Conservation (phyloP, 148 eudicot species). For the Spergularia marina region DNA sequence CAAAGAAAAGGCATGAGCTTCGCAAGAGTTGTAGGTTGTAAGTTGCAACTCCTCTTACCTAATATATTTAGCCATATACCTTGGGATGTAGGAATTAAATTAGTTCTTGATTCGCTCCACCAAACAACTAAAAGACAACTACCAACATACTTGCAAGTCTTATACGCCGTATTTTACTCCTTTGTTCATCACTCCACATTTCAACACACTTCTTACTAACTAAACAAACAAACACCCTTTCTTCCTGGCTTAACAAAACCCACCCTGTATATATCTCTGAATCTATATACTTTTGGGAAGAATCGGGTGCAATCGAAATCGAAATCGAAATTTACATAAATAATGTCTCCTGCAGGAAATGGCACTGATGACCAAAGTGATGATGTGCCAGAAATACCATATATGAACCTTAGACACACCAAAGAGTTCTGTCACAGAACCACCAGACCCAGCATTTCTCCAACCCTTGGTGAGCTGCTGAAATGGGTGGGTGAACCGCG, state of each 20-base stretch:
- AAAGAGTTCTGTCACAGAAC: slow-evolving; percentile 41
- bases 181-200: not conserved
- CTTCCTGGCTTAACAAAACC: slow-evolving; percentile 12
- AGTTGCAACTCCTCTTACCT: slow-evolving; percentile 31
- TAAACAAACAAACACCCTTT: slow-evolving; percentile 6
- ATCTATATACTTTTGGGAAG: slow-evolving; percentile 8
- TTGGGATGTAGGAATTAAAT: slow-evolving; percentile 2
- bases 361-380: slow-evolving; percentile 23
- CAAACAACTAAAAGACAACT: slow-evolving; percentile 37
- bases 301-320: not conserved
- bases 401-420: slow-evolving; percentile 47
- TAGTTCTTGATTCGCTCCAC: slow-evolving; percentile 36
- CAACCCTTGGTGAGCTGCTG: slow-evolving; percentile 61
- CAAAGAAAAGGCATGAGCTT: too few species aligned
- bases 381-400: slow-evolving; percentile 37
- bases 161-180: not conserved
- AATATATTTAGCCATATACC: slow-evolving; percentile 16
- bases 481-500: slow-evolving; percentile 39
- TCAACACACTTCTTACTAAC: not conserved
- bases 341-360: slow-evolving; percentile 29
- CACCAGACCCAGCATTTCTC: slow-evolving; percentile 35
- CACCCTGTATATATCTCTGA: slow-evolving; percentile 21
- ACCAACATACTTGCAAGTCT: slow-evolving; percentile 23
- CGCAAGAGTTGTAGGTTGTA: too few species aligned
- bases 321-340: not conserved